Conservation (phyloP, 495 filamentous ascomycete species). For the Penicillium canariense region DNA sequence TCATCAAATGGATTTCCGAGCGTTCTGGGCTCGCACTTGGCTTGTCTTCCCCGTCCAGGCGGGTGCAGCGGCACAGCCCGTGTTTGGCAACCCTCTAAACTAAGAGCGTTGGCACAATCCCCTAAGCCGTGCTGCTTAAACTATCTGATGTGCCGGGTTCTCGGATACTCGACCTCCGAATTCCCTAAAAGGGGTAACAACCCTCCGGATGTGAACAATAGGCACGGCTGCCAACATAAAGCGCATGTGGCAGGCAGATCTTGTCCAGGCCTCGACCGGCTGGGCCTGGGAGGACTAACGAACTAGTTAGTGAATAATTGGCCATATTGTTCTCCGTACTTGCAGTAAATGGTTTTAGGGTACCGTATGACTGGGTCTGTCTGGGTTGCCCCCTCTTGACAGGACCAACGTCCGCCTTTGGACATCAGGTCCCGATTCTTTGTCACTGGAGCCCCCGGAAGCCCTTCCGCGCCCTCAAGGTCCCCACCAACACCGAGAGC, state of each 20-base stretch:
- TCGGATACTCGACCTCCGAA: too few species aligned
- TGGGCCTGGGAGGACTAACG: too few species aligned
- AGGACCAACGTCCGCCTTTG: not conserved
- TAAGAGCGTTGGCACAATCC: slow-evolving; percentile 5
- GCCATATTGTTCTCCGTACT: too few species aligned
- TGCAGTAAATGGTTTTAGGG: too few species aligned
- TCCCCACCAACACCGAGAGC: not conserved
- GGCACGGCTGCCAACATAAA: not conserved
- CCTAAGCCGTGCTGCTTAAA: not conserved
- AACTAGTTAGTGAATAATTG: too few species aligned
- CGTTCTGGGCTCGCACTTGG: slow-evolving; percentile 9
- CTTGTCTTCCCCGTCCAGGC: too few species aligned
- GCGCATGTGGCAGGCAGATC: not conserved
- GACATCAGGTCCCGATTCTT: slow-evolving; percentile 5
- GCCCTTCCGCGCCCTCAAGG: slow-evolving; percentile 5
- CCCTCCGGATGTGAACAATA: not conserved
- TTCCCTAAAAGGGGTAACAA: slow-evolving; percentile 4
- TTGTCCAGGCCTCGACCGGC: not conserved
- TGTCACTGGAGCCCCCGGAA: slow-evolving; percentile 15
- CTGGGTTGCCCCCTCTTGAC: slow-evolving; percentile 4
- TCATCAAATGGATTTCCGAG: not conserved
- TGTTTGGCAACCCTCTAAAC: not conserved
- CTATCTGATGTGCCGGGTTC: not conserved
- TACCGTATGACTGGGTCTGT: not conserved
- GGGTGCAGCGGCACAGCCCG: slow-evolving; percentile 6